These are phyloP conservation scores for Thraustotheca clavata DNA, from an alignment of 352 stramenopile species.

Conservation along the genomic window DNA sequence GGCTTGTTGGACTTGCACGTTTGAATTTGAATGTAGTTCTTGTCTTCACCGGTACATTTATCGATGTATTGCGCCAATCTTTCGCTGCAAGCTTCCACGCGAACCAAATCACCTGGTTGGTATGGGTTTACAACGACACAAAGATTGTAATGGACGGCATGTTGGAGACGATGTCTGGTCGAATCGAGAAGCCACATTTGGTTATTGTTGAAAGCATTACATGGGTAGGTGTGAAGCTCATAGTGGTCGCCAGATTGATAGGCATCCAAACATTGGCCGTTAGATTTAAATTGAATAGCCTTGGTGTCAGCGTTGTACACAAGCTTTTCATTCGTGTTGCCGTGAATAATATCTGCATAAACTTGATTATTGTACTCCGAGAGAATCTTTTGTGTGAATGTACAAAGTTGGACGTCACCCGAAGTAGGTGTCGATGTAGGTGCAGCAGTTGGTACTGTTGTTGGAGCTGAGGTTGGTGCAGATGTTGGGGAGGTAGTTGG, in stretches of 20 bases:
- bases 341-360: not conserved
- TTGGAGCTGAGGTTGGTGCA: not conserved
- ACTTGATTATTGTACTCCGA: not conserved
- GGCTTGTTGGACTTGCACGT: not conserved
- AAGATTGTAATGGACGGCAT: constrained; percentile 35
- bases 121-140: constrained; percentile 41
- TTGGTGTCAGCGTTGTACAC: not conserved
- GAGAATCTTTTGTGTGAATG: not conserved
- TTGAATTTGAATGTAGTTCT: not conserved
- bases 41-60: not conserved
- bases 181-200: constrained; percentile 54
- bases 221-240: constrained; percentile 42
- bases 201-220: constrained; percentile 42
- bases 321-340: not conserved
- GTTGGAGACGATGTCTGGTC: constrained; percentile 30
- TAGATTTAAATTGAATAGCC: not conserved
- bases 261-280: constrained; percentile 27
- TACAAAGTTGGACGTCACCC: not conserved
- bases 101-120: not conserved
- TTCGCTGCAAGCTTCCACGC: not conserved
- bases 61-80: not conserved
- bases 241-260: constrained; percentile 1
- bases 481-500: not conserved
- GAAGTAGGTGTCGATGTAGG: not conserved
- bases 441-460: not conserved